Base-by-base conservation (phyloP, 257 asterid genomes). In the Solanum megistacrolobum region DNA sequence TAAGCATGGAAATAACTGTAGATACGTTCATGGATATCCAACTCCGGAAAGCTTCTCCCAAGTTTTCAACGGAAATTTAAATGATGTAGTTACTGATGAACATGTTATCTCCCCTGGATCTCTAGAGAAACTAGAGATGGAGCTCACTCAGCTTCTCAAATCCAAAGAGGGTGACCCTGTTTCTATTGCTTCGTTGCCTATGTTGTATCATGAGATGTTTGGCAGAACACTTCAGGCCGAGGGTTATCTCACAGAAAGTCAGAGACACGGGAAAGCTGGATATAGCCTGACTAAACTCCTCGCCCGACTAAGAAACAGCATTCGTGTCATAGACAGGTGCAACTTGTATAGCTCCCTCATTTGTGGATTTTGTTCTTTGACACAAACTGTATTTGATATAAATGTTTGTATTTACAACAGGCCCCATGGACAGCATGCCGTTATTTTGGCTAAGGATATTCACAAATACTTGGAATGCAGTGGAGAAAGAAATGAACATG, bases 381-480 rank as follows among this genome's bases (percentile, higher is more conserved):
- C 39, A 29, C 38, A 39, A 58, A 25, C 12, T 71, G 18, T 46
- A 9, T 68, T 34, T 60, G 85, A 66, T 41, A 11, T 65, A 20
- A 35, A 48, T 29, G 18, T 48, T 65, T 81, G 48, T 52, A 12
- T 14, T 31, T 72, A 87, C 88, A 71, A 25, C 92, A 96, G 98
- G 94, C 98, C 98, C 89, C 98, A 96, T 76, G 99, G 99, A 83
- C 98, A 96, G 91, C 99, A 94, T 85, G 92, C 98, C 5, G 94
- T 96, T 76, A 89, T 96, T 85, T 91, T 95, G 23, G 95, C 95
- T 0, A 97, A 96, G 88, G 99, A 96, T 92, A 94, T 94, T 65
- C 91, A 91, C 2, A 95, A 93, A 84, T 96, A 91, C 89, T 88
- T 90, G 90, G 95, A 95, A 41, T 86, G 58, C 62, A 89, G 91